Percentiles rank a stretch among this genome's conserved stretches.
These are phyloP conservation scores for Isatis tinctoria DNA, from an alignment of 345 rosid species.

Conservation along the genomic window DNA sequence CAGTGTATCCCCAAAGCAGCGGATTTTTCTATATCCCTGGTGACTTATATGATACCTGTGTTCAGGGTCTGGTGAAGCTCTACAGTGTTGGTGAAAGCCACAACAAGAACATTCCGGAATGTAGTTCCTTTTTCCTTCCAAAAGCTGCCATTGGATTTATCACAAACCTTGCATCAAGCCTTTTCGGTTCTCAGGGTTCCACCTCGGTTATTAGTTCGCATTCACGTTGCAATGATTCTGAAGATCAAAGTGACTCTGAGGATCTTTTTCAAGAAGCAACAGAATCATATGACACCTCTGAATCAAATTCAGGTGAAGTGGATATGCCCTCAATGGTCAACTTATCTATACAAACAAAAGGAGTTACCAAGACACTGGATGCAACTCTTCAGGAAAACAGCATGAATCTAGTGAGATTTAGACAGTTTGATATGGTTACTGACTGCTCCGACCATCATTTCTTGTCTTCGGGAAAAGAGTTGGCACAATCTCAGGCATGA, in stretches of 20 bases:
- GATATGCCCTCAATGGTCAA: constrained; percentile 17
- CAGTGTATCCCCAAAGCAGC: not conserved
- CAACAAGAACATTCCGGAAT: constrained; percentile 31
- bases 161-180: constrained; percentile 44
- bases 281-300: constrained; percentile 36
- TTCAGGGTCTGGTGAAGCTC: constrained; percentile 48
- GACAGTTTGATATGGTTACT: constrained; percentile 68
- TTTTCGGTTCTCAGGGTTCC: constrained; percentile 53
- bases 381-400: constrained; percentile 12
- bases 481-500: constrained; percentile 60
- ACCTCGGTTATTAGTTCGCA: constrained; percentile 36
- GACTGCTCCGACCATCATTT: constrained; percentile 87
- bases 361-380: constrained; percentile 20
- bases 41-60: constrained; percentile 11
- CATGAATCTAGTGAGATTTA: constrained; percentile 31
- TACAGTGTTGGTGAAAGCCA: constrained; percentile 32
- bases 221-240: constrained; percentile 35
- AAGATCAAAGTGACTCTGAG: constrained; percentile 36
- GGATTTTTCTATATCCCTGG: not conserved
- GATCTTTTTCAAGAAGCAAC: constrained; percentile 29
- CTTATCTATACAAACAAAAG: constrained; percentile 35
- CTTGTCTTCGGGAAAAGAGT: constrained; percentile 42
- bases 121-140: constrained; percentile 51
- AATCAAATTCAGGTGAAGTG: constrained; percentile 34
- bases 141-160: constrained; percentile 67